Evolutionary conservation across 2,329 filamentous ascomycete genomes (phyloP), one percentile per base, ranked within the genome.

Genomic region (Lojkania enalia): DNA sequence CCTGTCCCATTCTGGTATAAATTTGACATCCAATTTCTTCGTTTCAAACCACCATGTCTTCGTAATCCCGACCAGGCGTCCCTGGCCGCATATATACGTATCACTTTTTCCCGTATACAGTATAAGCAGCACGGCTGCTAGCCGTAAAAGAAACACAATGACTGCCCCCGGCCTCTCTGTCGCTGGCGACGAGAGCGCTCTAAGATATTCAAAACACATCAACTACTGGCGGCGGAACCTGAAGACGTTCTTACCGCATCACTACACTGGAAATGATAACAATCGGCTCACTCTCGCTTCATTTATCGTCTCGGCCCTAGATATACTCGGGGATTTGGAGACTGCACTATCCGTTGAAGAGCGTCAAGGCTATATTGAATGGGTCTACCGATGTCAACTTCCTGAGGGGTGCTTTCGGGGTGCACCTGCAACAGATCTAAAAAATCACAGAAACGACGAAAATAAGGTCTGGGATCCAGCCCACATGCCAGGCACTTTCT

Each of bases 151-250:
- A 20, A 39, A 35, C 42, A 55, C 38, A 42, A 63, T 64, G 59
- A 49, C 55, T 33, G 16, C 33, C 20, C 39, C 53, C 30, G 42
- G 41, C 30, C 39, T 43, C 33, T 23, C 50, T 19, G 39, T 43
- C 48, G 40, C 41, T 16, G 45, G 36, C 42, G 49, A 51, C 12
- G 57, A 66, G 35, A 51, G 55, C 25, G 53, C 42, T 5, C 54
- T 72, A 43, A 67, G 71, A 58, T 64, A 65, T 49, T 47, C 64
- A 23, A 63, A 59, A 45, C 94, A 99, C 69, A 77, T 94, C 66
- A 89, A 87, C 65, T 99, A 96, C 79, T 99, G 91, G 86, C 82
- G 90, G 55, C 85, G 91, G 65, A 96, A 92, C 68, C 80, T 94
- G 54, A 87, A 86, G 66, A 86, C 85, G 18, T 80, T 86, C 50